phyloP scores from a whole-genome alignment of 140 eudicot species.

The Ambrosia hybrid region DNA sequence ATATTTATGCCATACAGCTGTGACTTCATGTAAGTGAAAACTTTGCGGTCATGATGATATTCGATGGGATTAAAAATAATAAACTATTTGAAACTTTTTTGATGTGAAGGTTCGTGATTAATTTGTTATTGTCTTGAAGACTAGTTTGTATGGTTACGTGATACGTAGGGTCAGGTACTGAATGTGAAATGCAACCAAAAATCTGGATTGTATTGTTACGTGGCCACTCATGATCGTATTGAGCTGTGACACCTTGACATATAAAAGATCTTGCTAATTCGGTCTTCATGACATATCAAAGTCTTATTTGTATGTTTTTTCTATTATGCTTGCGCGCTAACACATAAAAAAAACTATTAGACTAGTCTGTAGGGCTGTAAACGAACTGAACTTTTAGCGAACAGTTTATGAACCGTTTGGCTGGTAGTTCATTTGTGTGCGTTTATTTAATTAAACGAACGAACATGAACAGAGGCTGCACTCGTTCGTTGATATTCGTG shows the following conservation, averaged over 20 bases:
- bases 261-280: background rate
- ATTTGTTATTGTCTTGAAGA: slow-evolving; percentile 8
- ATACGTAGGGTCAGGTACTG: background rate
- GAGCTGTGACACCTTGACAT: background rate
- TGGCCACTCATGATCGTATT: background rate
- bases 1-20: background rate
- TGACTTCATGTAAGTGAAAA: background rate
- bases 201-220: background rate
- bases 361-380: too few relatives aligned
- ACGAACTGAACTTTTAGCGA: too few relatives aligned
- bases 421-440: too few relatives aligned
- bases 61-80: background rate
- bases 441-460: too few relatives aligned
- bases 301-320: too few relatives aligned
- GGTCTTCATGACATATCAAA: background rate
- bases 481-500: too few relatives aligned
- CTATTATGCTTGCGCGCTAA: too few relatives aligned
- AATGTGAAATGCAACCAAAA: slow-evolving; percentile 10
- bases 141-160: slow-evolving; percentile 8
- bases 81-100: slow-evolving; percentile 2
- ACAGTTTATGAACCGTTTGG: too few relatives aligned
- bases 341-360: too few relatives aligned
- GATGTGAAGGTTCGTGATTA: slow-evolving; percentile 12
- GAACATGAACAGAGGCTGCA: too few relatives aligned
- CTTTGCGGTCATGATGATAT: background rate